Evolutionary conservation across 2,329 filamentous ascomycete species (phyloP).

Genomic region (Drechmeria coniospora): DNA sequence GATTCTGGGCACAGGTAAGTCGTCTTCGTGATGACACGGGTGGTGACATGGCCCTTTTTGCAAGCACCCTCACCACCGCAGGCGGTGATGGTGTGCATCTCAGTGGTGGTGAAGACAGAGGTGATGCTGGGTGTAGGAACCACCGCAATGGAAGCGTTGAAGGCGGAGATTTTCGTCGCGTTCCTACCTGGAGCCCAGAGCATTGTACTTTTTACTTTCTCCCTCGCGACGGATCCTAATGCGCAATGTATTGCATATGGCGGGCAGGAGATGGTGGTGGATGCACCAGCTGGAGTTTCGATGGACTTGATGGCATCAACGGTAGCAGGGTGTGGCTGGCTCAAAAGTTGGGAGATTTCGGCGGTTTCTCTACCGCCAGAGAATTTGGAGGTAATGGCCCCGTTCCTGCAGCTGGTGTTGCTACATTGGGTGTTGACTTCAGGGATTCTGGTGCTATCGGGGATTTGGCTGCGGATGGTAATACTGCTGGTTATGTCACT

Average conservation of each 20-base stretch:
- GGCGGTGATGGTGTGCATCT: slow-evolving; percentile 39
- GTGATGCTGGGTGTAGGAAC: slow-evolving; percentile 7
- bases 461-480: too few relatives aligned
- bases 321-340: too few relatives aligned
- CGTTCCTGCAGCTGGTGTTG: too few relatives aligned
- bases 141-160: slow-evolving; percentile 3
- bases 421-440: too few relatives aligned
- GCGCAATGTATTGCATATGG: slow-evolving; percentile 13
- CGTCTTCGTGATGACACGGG: slow-evolving; percentile 11
- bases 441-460: too few relatives aligned
- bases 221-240: slow-evolving; percentile 14
- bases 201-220: slow-evolving; percentile 13
- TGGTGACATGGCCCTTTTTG: slow-evolving; percentile 8
- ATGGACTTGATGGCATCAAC: slow-evolving; percentile 12
- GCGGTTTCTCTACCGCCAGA: too few relatives aligned
- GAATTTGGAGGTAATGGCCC: too few relatives aligned
- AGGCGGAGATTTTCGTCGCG: neutral
- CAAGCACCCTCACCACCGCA: slow-evolving; percentile 32
- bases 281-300: slow-evolving; percentile 12
- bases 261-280: slow-evolving; percentile 18
- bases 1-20: slow-evolving; percentile 9
- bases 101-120: slow-evolving; percentile 34
- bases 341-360: too few relatives aligned
- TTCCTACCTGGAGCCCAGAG: slow-evolving; percentile 20
- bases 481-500: too few relatives aligned